These are phyloP conservation scores for Solanum commersonii DNA, from an alignment of 257 asterid genomes.

Conservation along the genomic window DNA sequence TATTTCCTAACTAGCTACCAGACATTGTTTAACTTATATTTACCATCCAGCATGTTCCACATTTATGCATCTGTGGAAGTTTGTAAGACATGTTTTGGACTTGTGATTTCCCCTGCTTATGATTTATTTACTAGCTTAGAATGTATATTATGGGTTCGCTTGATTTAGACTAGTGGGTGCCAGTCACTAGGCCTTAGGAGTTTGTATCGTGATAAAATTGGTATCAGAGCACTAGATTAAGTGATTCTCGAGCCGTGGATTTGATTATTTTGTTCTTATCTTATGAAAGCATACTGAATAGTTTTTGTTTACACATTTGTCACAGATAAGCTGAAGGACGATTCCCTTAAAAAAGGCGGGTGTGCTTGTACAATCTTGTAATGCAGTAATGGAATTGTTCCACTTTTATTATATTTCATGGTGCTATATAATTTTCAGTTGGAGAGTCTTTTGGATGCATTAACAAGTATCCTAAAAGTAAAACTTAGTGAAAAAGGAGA, in stretches of 20 bases:
- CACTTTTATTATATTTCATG: conserved; percentile 2
- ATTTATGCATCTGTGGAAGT: not conserved
- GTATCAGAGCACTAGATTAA: not conserved
- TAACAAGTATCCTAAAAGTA: not conserved
- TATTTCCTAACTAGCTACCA: not conserved
- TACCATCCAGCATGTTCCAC: not conserved
- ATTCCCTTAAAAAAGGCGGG: conserved; percentile 44
- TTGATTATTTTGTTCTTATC: not conserved
- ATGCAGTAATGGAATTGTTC: conserved; percentile 4
- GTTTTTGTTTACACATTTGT: not conserved
- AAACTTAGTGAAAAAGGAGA: not conserved
- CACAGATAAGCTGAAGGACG: conserved; percentile 61
- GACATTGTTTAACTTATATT: not conserved
- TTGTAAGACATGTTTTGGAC: not conserved
- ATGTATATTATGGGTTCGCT: not conserved
- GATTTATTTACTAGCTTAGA: not conserved
- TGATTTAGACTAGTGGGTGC: not conserved
- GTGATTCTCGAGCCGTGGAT: not conserved
- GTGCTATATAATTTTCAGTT: not conserved
- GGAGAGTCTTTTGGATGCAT: not conserved
- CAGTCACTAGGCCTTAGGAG: not conserved
- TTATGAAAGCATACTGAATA: not conserved
- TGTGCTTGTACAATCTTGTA: conserved; percentile 67
- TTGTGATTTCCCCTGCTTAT: not conserved
- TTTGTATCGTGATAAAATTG: not conserved